Percentiles rank a stretch among this genome's conserved stretches.
These are phyloP conservation scores for Marchantia polymorpha DNA, from an alignment of 225 moss, liverwort and hornwort species.

Conservation along the genomic window DNA sequence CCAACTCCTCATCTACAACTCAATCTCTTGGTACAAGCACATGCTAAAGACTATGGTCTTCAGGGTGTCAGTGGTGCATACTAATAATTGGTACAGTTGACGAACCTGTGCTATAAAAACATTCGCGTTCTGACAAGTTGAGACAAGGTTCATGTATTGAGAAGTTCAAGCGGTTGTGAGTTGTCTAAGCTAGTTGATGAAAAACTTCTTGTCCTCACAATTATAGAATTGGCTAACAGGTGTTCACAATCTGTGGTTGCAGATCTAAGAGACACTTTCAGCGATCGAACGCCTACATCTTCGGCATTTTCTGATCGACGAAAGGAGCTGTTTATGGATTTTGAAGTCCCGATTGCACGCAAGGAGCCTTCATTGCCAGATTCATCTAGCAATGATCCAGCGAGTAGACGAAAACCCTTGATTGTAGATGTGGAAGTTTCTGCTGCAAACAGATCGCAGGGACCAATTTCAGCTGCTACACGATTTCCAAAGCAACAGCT, in stretches of 20 bases:
- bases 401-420: constrained; percentile 3
- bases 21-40: no score
- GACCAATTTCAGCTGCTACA: neutral
- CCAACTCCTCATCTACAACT: no score
- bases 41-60: no score
- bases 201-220: neutral
- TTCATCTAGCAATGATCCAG: constrained; percentile 5
- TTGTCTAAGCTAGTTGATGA: neutral
- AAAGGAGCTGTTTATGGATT: constrained; percentile 19
- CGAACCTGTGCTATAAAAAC: no score
- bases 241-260: constrained; percentile 3
- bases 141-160: no score
- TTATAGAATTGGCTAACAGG: neutral
- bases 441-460: neutral
- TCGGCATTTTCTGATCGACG: constrained; percentile 12
- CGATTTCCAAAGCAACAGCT: constrained; percentile 8
- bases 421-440: constrained; percentile 21
- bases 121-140: no score
- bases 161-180: neutral
- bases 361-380: neutral
- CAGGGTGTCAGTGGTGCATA: no score
- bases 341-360: constrained; percentile 2
- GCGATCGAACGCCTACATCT: neutral
- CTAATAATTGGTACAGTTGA: no score
- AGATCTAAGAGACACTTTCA: constrained; percentile 1